A percentile compares a stretch with the other conserved stretches of the same genome.
phyloP scores from a whole-genome alignment of 148 eudicot genomes.

The Heliamphora exappendiculata region DNA sequence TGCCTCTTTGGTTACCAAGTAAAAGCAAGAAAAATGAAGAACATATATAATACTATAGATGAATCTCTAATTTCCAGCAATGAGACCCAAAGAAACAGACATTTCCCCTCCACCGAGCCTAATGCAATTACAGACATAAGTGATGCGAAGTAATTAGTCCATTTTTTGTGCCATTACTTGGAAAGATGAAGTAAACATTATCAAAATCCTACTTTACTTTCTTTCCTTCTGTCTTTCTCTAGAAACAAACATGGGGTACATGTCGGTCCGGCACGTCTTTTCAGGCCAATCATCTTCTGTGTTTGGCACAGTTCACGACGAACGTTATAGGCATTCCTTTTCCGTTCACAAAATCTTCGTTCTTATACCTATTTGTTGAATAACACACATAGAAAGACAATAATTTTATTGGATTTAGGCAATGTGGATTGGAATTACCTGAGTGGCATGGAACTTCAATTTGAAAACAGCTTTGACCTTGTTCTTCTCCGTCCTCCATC shows the following conservation, averaged over 20 bases:
- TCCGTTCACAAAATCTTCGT: background rate
- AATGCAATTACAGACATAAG: background rate
- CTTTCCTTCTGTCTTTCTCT: background rate
- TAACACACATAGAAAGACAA: background rate
- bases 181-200: background rate
- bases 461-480: constrained; percentile 63
- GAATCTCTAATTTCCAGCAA: background rate
- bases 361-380: too few relatives aligned
- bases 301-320: background rate
- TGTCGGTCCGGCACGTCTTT: background rate
- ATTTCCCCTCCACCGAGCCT: background rate
- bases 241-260: background rate
- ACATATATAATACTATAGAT: background rate
- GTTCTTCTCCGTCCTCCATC: constrained; percentile 76
- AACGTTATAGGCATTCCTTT: background rate
- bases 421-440: constrained; percentile 32
- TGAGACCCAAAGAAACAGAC: background rate
- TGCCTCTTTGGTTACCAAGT: constrained; percentile 9
- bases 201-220: background rate
- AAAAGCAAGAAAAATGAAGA: background rate
- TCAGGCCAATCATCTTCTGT: background rate
- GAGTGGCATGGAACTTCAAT: constrained; percentile 74
- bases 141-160: background rate
- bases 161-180: background rate
- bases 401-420: background rate